Conservation (phyloP, 768 basidiomycete species). For the Lactarius akahatsu region DNA sequence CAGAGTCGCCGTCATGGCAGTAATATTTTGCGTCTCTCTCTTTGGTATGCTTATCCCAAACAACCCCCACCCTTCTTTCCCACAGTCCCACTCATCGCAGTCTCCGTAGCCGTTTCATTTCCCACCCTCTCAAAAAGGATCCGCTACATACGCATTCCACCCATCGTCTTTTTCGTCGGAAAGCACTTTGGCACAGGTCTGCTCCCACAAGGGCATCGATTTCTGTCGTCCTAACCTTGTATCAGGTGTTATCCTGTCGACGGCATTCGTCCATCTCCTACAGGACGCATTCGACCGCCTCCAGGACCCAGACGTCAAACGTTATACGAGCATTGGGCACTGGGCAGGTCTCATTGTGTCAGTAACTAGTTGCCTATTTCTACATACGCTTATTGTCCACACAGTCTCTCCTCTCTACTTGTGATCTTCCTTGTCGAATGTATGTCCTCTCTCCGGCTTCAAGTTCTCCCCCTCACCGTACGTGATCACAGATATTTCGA, state of each 20-base stretch:
- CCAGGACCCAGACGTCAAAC: conserved; percentile 45
- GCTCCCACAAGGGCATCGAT: not conserved
- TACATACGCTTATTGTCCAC: conserved; percentile 3
- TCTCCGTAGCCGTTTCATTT: conserved; percentile 61
- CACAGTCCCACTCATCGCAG: not conserved
- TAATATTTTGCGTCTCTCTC: conserved; percentile 61
- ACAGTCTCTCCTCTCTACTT: conserved; percentile 61
- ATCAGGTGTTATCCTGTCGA: conserved; percentile 72
- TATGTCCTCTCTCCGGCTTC: conserved; percentile 35
- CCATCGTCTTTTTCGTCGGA: conserved; percentile 74
- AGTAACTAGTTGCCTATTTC: conserved; percentile 34
- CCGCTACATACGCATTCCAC: conserved; percentile 58
- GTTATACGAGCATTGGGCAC: conserved; percentile 45
- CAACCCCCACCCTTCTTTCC: not conserved
- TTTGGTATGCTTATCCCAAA: conserved; percentile 47
- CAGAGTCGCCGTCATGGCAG: conserved; percentile 41
- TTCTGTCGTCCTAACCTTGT: conserved; percentile 27
- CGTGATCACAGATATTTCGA: conserved; percentile 58
- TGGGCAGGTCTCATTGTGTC: conserved; percentile 76
- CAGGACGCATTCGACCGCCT: conserved; percentile 73
- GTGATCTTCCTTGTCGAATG: conserved; percentile 81
- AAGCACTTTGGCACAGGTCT: conserved; percentile 76
- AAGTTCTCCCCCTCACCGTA: conserved; percentile 6
- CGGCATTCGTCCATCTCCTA: conserved; percentile 78
- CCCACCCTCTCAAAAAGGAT: conserved; percentile 60